A percentile compares a stretch with the other conserved stretches of the same genome.
Evolutionary conservation across 305 asterid genomes (phyloP).

Genomic region (Rubia occidens): DNA sequence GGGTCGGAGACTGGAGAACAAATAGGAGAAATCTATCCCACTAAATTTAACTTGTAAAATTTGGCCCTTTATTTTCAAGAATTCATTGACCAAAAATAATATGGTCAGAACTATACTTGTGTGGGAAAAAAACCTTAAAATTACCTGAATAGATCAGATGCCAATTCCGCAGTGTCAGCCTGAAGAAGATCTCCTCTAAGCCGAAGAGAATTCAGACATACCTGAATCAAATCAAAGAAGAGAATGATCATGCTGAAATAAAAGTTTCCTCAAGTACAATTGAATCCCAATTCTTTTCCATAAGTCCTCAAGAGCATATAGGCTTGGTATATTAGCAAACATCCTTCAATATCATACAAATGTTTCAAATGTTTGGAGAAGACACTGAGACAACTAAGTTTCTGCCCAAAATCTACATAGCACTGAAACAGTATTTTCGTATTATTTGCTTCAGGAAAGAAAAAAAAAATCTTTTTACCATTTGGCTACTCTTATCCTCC

Average conservation of each 20-base stretch:
- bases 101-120: conserved; percentile 10
- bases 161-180: conserved; percentile 51
- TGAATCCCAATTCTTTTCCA: not conserved
- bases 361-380: not conserved
- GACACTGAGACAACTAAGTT: not conserved
- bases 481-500: conserved; percentile 23
- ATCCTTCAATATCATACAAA: not conserved
- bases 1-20: not conserved
- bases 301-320: not conserved
- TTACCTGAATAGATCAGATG: conserved; percentile 44
- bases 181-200: conserved; percentile 40
- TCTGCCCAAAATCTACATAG: not conserved
- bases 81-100: not conserved
- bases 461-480: conserved; percentile 20
- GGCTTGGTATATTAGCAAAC: not conserved
- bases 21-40: not conserved
- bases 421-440: not conserved
- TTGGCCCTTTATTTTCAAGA: not conserved
- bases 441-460: not conserved
- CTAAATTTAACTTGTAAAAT: not conserved
- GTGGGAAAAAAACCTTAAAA: conserved; percentile 16
- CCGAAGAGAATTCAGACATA: conserved; percentile 43
- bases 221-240: conserved; percentile 29
- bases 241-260: not conserved
- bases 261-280: not conserved